phyloP scores from a whole-genome alignment of 139 green algal genomes.

The Pseudopediastrum boryanum region DNA sequence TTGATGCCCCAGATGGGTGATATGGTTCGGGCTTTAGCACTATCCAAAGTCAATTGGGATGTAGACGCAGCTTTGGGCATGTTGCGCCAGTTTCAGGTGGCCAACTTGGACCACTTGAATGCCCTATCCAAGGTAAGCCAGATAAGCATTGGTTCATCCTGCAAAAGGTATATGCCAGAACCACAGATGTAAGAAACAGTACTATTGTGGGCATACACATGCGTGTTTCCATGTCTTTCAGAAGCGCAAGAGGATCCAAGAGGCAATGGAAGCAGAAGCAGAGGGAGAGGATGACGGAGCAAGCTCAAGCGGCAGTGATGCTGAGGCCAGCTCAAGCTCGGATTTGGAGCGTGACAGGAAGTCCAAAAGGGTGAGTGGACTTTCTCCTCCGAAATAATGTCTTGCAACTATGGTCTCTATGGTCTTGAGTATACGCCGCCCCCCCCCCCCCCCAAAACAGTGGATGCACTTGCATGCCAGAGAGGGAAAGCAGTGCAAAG shows the following conservation, averaged over 20 bases:
- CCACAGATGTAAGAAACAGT: not conserved
- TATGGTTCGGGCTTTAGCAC: slow-evolving; percentile 58
- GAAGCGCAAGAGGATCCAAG: slow-evolving; percentile 46
- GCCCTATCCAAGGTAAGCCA: slow-evolving; percentile 52
- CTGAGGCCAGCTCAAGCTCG: not conserved
- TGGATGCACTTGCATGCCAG: too few species aligned
- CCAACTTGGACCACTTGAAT: slow-evolving; percentile 51
- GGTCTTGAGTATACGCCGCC: too few species aligned
- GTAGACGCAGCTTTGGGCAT: slow-evolving; percentile 62
- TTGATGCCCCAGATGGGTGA: slow-evolving; percentile 74
- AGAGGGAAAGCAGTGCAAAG: too few species aligned
- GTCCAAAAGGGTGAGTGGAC: too few species aligned
- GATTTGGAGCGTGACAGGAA: slow-evolving; percentile 11
- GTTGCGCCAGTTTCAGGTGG: slow-evolving; percentile 59
- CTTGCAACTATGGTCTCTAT: too few species aligned
- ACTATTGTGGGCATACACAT: too few species aligned
- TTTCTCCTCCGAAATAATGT: too few species aligned
- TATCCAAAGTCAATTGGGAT: slow-evolving; percentile 74
- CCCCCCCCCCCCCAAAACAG: too few species aligned
- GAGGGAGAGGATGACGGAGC: slow-evolving; percentile 2
- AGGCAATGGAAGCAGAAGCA: slow-evolving; percentile 30
- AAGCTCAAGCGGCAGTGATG: not conserved
- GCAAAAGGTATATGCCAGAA: not conserved
- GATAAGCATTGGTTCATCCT: slow-evolving; percentile 12
- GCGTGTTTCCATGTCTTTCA: too few species aligned